Evolutionary conservation across 129 eudicot genomes (phyloP).

Genomic region (Chrysanthemum makinoi): DNA sequence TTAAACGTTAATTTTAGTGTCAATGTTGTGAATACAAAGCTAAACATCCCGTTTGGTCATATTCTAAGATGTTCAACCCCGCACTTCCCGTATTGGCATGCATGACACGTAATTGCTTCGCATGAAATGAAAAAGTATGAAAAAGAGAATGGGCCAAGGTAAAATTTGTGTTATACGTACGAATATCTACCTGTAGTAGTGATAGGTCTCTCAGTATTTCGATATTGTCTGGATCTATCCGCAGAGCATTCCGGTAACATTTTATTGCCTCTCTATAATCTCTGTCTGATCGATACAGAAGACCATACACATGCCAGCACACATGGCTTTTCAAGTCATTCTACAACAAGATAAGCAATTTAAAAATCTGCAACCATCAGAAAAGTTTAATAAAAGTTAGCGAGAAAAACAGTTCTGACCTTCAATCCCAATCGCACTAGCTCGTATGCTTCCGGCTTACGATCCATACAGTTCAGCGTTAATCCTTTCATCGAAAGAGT

Average conservation of each 20-base stretch:
- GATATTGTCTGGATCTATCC: slow-evolving; percentile 92
- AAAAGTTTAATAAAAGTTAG: neutral
- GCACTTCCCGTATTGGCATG: neutral
- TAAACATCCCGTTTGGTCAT: neutral
- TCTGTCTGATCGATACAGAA: slow-evolving; percentile 90
- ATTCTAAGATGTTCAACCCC: neutral
- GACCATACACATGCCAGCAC: slow-evolving; percentile 99
- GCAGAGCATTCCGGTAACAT: slow-evolving; percentile 90
- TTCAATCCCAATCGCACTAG: slow-evolving; percentile 89
- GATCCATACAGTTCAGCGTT: slow-evolving; percentile 96
- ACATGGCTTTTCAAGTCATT: slow-evolving; percentile 98
- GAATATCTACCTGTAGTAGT: slow-evolving; percentile 69
- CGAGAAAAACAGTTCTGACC: slow-evolving; percentile 39
- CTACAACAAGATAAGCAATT: slow-evolving; percentile 40
- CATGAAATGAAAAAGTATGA: slow-evolving; percentile 1
- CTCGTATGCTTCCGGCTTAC: slow-evolving; percentile 97
- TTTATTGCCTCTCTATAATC: slow-evolving; percentile 96
- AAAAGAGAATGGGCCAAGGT: neutral
- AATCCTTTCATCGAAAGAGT: slow-evolving; percentile 95
- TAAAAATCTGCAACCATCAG: slow-evolving; percentile 1
- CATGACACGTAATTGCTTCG: slow-evolving; percentile 5
- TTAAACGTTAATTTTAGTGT: neutral
- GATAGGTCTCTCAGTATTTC: slow-evolving; percentile 91
- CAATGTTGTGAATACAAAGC: neutral
- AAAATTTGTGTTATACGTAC: neutral